Evolutionary conservation across 371 early-diverging fungal species (phyloP).

Genomic region (Apophysomyces trapeziformis): DNA sequence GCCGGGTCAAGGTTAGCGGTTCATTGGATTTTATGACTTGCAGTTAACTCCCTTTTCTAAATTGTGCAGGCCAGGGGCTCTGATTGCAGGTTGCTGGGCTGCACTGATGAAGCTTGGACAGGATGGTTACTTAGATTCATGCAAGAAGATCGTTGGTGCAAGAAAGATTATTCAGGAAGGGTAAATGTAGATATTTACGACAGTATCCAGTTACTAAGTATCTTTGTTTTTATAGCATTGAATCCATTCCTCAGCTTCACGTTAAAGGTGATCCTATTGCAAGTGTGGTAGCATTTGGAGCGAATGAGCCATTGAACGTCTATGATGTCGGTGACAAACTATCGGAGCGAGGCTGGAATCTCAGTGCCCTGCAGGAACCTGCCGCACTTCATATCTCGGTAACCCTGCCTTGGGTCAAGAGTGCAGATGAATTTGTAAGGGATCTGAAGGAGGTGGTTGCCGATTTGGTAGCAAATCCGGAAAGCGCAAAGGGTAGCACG

Average conservation of each 20-base stretch:
- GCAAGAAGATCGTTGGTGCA: constrained; percentile 81
- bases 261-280: constrained; percentile 86
- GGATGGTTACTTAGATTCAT: constrained; percentile 83
- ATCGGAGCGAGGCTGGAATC: constrained; percentile 79
- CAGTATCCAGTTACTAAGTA: not conserved
- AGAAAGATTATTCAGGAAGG: constrained; percentile 72
- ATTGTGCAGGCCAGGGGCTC: constrained; percentile 76
- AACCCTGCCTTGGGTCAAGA: constrained; percentile 79
- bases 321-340: constrained; percentile 86
- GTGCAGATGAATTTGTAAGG: constrained; percentile 74
- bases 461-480: constrained; percentile 70
- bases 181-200: constrained; percentile 31
- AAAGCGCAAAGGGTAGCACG: constrained; percentile 70
- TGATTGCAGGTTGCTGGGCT: constrained; percentile 97
- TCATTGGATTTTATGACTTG: not conserved
- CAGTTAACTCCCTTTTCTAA: not conserved
- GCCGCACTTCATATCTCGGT: constrained; percentile 90
- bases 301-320: constrained; percentile 70
- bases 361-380: constrained; percentile 90
- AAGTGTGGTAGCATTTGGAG: constrained; percentile 89
- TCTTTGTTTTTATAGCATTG: constrained; percentile 39
- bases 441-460: constrained; percentile 81
- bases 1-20: constrained; percentile 81
- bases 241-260: constrained; percentile 71
- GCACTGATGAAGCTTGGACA: constrained; percentile 89